phyloP scores from a whole-genome alignment of 305 asterid species.

The Salvia sclarea region DNA sequence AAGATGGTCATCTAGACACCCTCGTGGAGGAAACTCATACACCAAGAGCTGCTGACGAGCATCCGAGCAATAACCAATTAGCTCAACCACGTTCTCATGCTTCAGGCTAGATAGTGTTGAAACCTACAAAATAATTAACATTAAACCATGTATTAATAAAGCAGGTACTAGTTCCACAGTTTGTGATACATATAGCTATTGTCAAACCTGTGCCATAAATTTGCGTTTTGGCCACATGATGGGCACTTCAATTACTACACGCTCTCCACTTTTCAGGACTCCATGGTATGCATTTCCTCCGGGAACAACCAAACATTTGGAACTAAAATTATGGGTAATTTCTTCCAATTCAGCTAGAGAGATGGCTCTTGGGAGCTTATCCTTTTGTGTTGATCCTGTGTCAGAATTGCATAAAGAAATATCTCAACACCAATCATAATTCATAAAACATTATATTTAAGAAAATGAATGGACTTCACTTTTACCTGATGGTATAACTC shows the following conservation, averaged over 20 bases:
- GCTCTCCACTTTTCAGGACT: background rate
- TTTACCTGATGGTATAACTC: background rate
- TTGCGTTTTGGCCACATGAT: background rate
- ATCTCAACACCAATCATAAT: too few species aligned
- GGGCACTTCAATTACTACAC: background rate
- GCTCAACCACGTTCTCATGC: conserved; percentile 30
- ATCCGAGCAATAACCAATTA: conserved; percentile 40
- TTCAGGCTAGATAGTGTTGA: background rate
- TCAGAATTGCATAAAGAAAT: background rate
- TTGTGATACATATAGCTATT: too few species aligned
- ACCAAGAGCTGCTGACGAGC: conserved; percentile 47
- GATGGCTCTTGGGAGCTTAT: background rate
- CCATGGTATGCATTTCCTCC: conserved; percentile 44
- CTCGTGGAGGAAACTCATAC: conserved; percentile 52
- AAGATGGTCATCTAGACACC: conserved; percentile 47
- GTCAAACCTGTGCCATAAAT: background rate
- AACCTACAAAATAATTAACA: conserved; percentile 15
- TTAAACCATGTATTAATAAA: too few species aligned
- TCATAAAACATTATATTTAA: too few species aligned
- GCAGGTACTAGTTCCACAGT: too few species aligned
- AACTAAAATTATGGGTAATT: too few species aligned
- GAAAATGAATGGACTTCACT: background rate
- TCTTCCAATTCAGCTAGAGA: too few species aligned
- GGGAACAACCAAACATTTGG: background rate
- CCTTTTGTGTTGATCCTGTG: background rate